Conservation (phyloP, 805 yeast genomes). For the Barnettozyma siamensis region DNA sequence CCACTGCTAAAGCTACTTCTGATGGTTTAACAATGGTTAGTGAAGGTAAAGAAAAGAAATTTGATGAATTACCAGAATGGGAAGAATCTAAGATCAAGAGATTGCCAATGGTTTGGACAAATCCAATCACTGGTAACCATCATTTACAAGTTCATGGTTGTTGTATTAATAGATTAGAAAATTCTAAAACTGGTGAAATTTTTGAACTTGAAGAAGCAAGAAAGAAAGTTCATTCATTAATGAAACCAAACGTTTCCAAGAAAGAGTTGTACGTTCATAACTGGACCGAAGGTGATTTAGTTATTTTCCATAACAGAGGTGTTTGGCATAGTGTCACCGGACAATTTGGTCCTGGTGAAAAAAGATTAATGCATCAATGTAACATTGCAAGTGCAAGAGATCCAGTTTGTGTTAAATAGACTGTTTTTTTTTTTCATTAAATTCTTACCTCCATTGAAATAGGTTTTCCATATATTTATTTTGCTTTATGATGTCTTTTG, state of each 20-base stretch:
- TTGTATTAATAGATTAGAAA: slow-evolving; percentile 61
- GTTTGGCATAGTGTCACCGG: slow-evolving; percentile 93
- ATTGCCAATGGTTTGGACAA: slow-evolving; percentile 88
- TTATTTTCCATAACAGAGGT: slow-evolving; percentile 82
- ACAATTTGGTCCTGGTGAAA: slow-evolving; percentile 72
- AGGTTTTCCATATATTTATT: too few relatives aligned
- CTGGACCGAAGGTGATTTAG: slow-evolving; percentile 82
- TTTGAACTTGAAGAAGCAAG: slow-evolving; percentile 71
- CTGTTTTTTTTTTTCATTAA: too few relatives aligned
- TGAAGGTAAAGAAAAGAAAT: slow-evolving; percentile 64
- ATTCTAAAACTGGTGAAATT: slow-evolving; percentile 49
- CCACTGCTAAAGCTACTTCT: slow-evolving; percentile 73
- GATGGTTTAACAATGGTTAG: slow-evolving; percentile 85
- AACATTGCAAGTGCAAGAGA: slow-evolving; percentile 79
- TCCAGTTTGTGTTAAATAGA: slow-evolving; percentile 37
- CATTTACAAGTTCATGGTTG: slow-evolving; percentile 88
- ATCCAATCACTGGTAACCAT: slow-evolving; percentile 76
- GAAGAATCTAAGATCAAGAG: slow-evolving; percentile 70
- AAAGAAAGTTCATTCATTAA: slow-evolving; percentile 59
- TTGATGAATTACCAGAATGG: slow-evolving; percentile 77
- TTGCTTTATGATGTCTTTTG: too few relatives aligned
- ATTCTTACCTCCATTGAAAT: too few relatives aligned
- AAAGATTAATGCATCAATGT: slow-evolving; percentile 89
- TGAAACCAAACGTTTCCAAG: slow-evolving; percentile 85
- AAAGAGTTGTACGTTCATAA: slow-evolving; percentile 69